Conservation (phyloP, 2,329 filamentous ascomycete species). For the Westerdykella ornata region DNA sequence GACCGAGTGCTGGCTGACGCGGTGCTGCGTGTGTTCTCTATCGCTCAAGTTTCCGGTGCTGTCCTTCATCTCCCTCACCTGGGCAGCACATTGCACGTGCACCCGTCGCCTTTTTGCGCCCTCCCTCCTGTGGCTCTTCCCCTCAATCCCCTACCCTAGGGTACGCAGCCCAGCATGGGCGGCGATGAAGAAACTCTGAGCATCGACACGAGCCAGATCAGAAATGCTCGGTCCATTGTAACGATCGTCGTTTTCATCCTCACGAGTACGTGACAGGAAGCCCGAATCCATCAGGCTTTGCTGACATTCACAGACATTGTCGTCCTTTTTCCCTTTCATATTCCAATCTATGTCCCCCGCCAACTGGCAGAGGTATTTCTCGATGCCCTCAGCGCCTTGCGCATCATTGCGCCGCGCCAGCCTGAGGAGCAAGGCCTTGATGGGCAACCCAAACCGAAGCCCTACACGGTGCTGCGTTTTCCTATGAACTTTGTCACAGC, state of each 20-base stretch:
- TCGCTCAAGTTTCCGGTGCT: too few species aligned
- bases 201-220: conserved; percentile 52
- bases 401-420: conserved; percentile 48
- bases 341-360: conserved; percentile 56
- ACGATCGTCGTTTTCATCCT: conserved; percentile 63
- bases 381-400: conserved; percentile 40
- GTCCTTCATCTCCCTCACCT: not conserved
- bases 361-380: conserved; percentile 43
- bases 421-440: conserved; percentile 17
- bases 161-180: not conserved
- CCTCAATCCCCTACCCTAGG: not conserved
- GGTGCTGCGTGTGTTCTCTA: not conserved
- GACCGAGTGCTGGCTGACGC: not conserved
- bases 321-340: conserved; percentile 62
- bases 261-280: conserved; percentile 53
- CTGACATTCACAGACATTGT: conserved; percentile 51
- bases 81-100: too few species aligned
- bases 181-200: conserved; percentile 23
- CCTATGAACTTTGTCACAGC: conserved; percentile 67
- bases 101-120: not conserved
- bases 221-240: conserved; percentile 61
- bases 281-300: conserved; percentile 1
- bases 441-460: conserved; percentile 25
- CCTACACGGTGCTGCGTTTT: conserved; percentile 50
- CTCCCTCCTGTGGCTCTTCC: not conserved